Evolutionary conservation across 2,329 filamentous ascomycete species (phyloP), one percentile per base, ranked within the genome.

Genomic region (Conoideocrella luteorostrata): DNA sequence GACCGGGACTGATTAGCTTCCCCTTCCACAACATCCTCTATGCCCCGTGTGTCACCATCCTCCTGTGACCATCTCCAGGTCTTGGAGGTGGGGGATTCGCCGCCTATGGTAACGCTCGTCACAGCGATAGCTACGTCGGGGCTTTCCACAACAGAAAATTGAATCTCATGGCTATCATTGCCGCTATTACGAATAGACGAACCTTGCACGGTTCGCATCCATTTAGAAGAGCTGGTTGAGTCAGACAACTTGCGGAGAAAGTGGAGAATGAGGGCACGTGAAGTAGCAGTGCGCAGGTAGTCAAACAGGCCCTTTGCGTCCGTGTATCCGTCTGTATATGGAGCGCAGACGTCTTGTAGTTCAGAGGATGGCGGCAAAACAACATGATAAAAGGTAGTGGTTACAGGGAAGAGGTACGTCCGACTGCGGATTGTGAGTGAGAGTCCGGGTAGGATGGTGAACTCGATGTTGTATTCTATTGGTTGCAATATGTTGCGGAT

Each of bases 351-450:
- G 4, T 49, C 42, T 3, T 64, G 58, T 2, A 77, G 56, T 23
- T 56, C 54, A 17, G 60, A 61, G 5, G 54, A 51, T 1, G 66
- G 55, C 3, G 66, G 64, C 2, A 71, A 56, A n/a, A 65, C 54
- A 44, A 73, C 55, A 38, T 66, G 57, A 56, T 69, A 75, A 47
- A 68, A 64, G 2, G 70, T 72, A n/a, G 66, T 60, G 3, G 66
- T 67, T 44, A 68, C 56, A 39, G 69, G 69, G 30, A 62, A 56
- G 47, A 70, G 61, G 35, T 65, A 65, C 1, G 74, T 72, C 20
- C 65, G 66, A 34, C 68, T 67, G 28, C 66, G 65, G 47, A 78
- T 61, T 29, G 63, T 61, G 21, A 77, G 50, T 7, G 63, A 61
- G 4, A 60, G 57, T 12, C 66, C 60, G 0, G 71, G 65, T 3